A percentile compares a stretch with the other conserved stretches of the same genome.
Evolutionary conservation across 805 yeast species (phyloP).

Genomic region (Alloascoidea hylecoeti): DNA sequence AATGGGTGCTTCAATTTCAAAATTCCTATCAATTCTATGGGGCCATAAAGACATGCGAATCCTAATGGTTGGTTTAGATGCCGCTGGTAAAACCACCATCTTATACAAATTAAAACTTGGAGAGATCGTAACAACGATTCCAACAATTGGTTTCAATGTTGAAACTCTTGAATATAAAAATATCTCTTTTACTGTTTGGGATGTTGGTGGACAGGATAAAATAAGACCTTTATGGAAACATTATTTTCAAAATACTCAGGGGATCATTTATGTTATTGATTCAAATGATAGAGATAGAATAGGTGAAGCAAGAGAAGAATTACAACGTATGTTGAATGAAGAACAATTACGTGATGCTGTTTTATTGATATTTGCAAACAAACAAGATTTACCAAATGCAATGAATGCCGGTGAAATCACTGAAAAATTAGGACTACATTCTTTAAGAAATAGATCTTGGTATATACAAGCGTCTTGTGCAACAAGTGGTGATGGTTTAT

Average conservation of each 20-base stretch:
- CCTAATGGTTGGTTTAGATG: slow-evolving; percentile 95
- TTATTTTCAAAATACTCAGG: slow-evolving; percentile 97
- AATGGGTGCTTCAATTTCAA: slow-evolving; percentile 95
- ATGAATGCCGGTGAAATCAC: slow-evolving; percentile 98
- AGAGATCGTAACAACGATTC: slow-evolving; percentile 91
- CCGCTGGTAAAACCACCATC: slow-evolving; percentile 97
- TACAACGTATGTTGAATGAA: slow-evolving; percentile 96
- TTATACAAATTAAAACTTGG: slow-evolving; percentile 89
- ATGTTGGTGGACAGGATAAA: slow-evolving; percentile 99
- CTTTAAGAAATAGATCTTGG: slow-evolving; percentile 98
- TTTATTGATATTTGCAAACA: slow-evolving; percentile 91
- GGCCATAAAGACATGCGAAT: slow-evolving; percentile 98
- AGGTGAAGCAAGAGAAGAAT: slow-evolving; percentile 94
- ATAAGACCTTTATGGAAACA: slow-evolving; percentile 99
- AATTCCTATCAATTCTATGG: slow-evolving; percentile 85
- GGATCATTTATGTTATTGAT: slow-evolving; percentile 95
- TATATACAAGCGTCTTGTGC: slow-evolving; percentile 98
- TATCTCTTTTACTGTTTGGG: slow-evolving; percentile 96
- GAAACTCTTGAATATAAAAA: slow-evolving; percentile 96
- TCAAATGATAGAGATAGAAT: slow-evolving; percentile 97
- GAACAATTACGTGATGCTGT: slow-evolving; percentile 96
- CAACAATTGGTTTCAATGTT: slow-evolving; percentile 94
- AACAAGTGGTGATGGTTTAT: slow-evolving; percentile 96
- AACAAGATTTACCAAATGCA: slow-evolving; percentile 97
- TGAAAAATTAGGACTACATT: slow-evolving; percentile 91